These are phyloP conservation scores for Trichoderma gracile DNA, from an alignment of 2,329 filamentous ascomycete species.

Conservation along the genomic window DNA sequence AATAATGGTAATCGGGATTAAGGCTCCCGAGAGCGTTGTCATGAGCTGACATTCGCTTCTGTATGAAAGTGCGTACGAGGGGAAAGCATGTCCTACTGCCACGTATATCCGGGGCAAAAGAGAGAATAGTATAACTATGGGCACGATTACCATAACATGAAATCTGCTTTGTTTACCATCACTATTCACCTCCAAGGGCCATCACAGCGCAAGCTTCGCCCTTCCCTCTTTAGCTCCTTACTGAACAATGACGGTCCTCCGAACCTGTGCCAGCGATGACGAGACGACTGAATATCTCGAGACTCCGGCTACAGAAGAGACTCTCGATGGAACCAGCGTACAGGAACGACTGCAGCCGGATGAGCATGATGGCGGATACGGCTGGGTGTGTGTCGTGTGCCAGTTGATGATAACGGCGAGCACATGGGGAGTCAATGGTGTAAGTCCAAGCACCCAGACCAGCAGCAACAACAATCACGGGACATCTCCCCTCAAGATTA, in stretches of 20 bases:
- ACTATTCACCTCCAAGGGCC: too few relatives aligned
- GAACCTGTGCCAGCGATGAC: slow-evolving; percentile 3
- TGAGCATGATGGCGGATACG: slow-evolving; percentile 54
- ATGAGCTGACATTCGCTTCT: not conserved
- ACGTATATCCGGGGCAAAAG: not conserved
- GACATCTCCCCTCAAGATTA: not conserved
- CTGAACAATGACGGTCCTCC: not conserved
- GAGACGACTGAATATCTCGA: not conserved
- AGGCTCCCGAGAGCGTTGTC: not conserved
- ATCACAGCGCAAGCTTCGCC: not conserved
- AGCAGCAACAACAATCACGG: slow-evolving; percentile 40
- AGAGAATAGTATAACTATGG: not conserved
- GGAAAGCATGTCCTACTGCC: not conserved
- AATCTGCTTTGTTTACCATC: not conserved
- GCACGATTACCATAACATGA: not conserved
- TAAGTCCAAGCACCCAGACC: slow-evolving; percentile 29
- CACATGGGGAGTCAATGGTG: slow-evolving; percentile 45
- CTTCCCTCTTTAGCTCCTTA: not conserved
- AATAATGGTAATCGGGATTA: not conserved
- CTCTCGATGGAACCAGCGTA: not conserved
- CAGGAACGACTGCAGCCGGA: not conserved
- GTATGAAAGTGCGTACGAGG: not conserved
- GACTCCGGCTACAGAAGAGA: not conserved
- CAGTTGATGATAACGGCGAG: slow-evolving; percentile 41
- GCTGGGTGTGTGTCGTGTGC: slow-evolving; percentile 40